Evolutionary conservation across 2,329 filamentous ascomycete species (phyloP).

Genomic region (Chrysoporthe deuterocubensis): DNA sequence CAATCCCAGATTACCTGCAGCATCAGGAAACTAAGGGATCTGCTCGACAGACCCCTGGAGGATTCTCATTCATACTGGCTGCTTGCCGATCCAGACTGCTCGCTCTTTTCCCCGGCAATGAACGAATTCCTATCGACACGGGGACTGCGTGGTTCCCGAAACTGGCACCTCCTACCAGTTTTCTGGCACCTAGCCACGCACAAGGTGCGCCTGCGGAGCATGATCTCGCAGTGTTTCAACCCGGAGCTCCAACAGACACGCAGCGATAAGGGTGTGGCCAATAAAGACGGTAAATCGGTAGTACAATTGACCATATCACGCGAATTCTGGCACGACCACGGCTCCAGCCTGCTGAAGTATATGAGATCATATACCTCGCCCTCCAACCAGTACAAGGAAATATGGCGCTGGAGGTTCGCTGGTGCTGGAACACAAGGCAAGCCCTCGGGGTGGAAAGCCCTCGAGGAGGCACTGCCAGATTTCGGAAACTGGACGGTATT

Average conservation of each 20-base stretch:
- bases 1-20: neutral
- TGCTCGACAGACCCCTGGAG: neutral
- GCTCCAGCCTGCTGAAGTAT: neutral
- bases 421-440: neutral
- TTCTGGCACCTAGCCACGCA: neutral
- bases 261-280: neutral
- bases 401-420: neutral
- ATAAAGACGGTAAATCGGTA: neutral
- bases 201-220: neutral
- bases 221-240: neutral
- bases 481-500: neutral
- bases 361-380: neutral
- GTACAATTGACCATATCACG: neutral
- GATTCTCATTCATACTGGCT: neutral
- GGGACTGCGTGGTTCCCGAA: neutral
- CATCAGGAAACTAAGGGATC: neutral
- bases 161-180: neutral
- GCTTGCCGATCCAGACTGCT: constrained; percentile 2
- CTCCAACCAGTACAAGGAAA: neutral
- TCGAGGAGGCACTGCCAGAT: neutral
- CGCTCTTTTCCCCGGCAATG: neutral
- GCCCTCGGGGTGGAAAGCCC: neutral
- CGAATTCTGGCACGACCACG: neutral
- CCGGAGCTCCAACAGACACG: neutral
- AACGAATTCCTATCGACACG: neutral